Base-by-base conservation (phyloP, 768 basidiomycete genomes). In the Lactarius sp. region DNA sequence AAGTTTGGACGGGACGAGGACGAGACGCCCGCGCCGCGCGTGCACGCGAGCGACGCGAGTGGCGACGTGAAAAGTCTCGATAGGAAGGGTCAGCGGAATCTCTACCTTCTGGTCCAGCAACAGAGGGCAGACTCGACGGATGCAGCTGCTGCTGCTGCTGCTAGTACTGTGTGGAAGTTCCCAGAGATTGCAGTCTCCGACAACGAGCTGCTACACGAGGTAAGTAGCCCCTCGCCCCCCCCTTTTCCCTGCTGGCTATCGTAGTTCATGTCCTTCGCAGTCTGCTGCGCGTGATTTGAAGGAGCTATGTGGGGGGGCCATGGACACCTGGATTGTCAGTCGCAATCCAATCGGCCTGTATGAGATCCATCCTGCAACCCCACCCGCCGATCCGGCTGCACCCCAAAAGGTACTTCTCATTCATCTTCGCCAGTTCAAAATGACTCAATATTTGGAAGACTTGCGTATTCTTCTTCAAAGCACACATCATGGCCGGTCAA, bases 271-370 rank as follows among this genome's bases (percentile, higher is more conserved):
- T 27, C 22, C 70, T 27, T 47, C 68, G 1, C 62, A 94, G 88
- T 87, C 92, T 44, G 92, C 93, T 4, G 80, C 85, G 57, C 79
- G 87, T 54, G 83, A 87, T 64, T 79, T 98, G 22, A 75, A 77
- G 53, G 81, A 83, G 3, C 83, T 88, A 71, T 91, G 89, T 66
- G 94, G 94, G 10, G 77, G 80, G 49, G 77, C 85, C 56, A 92
- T 98, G 88, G 94, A 98, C 70, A 86, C 86, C 13, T 98, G 96
- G 95, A 78, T 95, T 65, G 92, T 96, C n/a, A 85, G 92, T 56
- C 84, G 87, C 58, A 90, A 88, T 60, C 96, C 96, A 3, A 84
- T 96, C 68, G 94, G 93, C 4, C 80, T 91, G 58, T 83, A 85
- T 74, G 83, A 86, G 71, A 83, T 65, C 71, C 78, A 36, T 44